Percentiles rank a stretch among this genome's conserved stretches.
Evolutionary conservation across 345 rosid species (phyloP).

Genomic region (Dovyalis caffra): DNA sequence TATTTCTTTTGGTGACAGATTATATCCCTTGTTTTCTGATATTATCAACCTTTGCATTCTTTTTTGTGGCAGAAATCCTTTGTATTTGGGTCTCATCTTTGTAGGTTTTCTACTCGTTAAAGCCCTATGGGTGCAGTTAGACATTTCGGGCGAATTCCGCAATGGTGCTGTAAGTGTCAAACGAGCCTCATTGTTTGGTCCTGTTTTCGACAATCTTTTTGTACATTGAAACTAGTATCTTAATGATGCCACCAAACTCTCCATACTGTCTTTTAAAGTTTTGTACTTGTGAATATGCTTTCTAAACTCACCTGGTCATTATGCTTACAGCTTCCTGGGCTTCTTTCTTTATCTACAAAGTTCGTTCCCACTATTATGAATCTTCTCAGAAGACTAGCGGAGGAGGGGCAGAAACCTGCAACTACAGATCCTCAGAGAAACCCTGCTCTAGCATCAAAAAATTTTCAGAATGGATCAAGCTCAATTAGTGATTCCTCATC

Average conservation of each 20-base stretch:
- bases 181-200: neutral
- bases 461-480: slow-evolving; percentile 42
- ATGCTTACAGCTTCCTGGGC: slow-evolving; percentile 71
- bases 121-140: slow-evolving; percentile 96
- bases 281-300: neutral
- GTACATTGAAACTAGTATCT: neutral
- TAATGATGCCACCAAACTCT: neutral
- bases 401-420: slow-evolving; percentile 61
- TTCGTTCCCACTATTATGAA: slow-evolving; percentile 90
- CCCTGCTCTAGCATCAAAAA: slow-evolving; percentile 35
- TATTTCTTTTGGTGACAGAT: slow-evolving; percentile 5
- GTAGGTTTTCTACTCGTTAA: slow-evolving; percentile 65
- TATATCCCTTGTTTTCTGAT: slow-evolving; percentile 11
- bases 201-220: neutral
- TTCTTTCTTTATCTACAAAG: slow-evolving; percentile 75
- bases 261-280: neutral
- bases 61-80: slow-evolving; percentile 76
- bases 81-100: slow-evolving; percentile 69
- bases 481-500: slow-evolving; percentile 37
- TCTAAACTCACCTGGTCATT: neutral
- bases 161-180: slow-evolving; percentile 76
- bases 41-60: slow-evolving; percentile 2
- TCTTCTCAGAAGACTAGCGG: slow-evolving; percentile 75
- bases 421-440: slow-evolving; percentile 38
- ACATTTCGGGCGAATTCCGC: slow-evolving; percentile 78